Evolutionary conservation across 192 early-diverging fungal species (phyloP), one percentile per base, ranked within the genome.

Genomic region (Coemansia sp.): DNA sequence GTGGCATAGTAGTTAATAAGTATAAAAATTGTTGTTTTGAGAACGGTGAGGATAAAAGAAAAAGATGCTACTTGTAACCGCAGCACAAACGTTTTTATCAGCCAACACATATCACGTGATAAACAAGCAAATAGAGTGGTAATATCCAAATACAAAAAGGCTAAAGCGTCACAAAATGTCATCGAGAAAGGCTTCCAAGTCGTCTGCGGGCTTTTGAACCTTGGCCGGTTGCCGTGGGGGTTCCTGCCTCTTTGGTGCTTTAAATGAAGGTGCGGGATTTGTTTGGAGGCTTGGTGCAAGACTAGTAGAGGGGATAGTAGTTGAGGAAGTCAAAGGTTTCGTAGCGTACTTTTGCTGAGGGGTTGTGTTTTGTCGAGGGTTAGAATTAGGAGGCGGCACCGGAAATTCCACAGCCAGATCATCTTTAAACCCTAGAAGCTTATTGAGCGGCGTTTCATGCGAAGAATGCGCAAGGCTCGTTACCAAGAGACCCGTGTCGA

Each of bases 111-210:
- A n/a, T n/a, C n/a, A n/a, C n/a, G n/a, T n/a, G n/a, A n/a, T n/a
- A n/a, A n/a, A n/a, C n/a, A n/a, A n/a, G n/a, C n/a, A n/a, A n/a
- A n/a, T n/a, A n/a, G n/a, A n/a, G n/a, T 13, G 21, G 7, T 10
- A 16, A 2, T 12, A 26, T 45, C 48, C 3, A 25, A 49, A 4
- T 49, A 25, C 10, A 16, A 42, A 58, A 31, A 34, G 30, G 20
- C 18, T 57, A 7, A 43, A 10, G 16, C 40, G 34, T 53, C 63
- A 81, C 25, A 81, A 43, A 13, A 81, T 35, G 26, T 81, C 66
- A 29, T 75, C 79, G 26, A 81, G 51, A 25, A 81, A 66, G 12
- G 73, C 73, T 20, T 81, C 79, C 26, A 81, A 64, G 9, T 75
- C 79, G 26, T 75, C 73, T 2, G 49, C 67, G 4, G 74, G 61